A percentile compares a stretch with the other conserved stretches of the same genome.
Evolutionary conservation across 164 flowering plant genomes (phyloP).

Genomic region (Hamamelis virginiana): DNA sequence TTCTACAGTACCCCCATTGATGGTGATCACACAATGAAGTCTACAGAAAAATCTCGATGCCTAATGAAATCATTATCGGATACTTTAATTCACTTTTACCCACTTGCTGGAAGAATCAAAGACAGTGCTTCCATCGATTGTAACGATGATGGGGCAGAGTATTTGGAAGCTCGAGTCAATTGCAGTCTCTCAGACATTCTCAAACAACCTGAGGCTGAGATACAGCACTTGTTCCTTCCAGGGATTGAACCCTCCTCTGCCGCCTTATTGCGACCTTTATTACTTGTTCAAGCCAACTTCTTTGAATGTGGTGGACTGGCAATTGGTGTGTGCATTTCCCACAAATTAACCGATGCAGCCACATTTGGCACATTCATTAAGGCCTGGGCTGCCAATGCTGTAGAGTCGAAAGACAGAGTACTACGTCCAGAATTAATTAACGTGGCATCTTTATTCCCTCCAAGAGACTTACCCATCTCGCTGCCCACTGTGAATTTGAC

Average conservation of each 20-base stretch:
- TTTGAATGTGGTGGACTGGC: slow-evolving; percentile 25
- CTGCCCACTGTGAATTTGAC: background rate
- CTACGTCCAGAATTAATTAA: slow-evolving; percentile 2
- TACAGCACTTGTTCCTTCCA: slow-evolving; percentile 9
- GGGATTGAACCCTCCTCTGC: background rate
- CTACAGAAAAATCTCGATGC: background rate
- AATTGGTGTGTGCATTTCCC: slow-evolving; percentile 13
- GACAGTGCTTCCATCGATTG: slow-evolving; percentile 21
- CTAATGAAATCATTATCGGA: slow-evolving; percentile 23
- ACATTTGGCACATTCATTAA: slow-evolving; percentile 16
- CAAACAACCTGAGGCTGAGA: slow-evolving; percentile 1
- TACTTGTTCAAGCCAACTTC: slow-evolving; percentile 11
- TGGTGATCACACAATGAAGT: too few relatives aligned
- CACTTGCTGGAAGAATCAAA: slow-evolving; percentile 28
- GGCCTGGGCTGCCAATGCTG: slow-evolving; percentile 12
- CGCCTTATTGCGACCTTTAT: background rate
- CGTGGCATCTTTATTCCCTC: slow-evolving; percentile 13
- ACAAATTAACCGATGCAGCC: slow-evolving; percentile 16
- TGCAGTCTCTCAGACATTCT: slow-evolving; percentile 6
- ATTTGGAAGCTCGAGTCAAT: slow-evolving; percentile 15
- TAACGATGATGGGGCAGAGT: slow-evolving; percentile 26
- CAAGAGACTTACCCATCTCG: background rate
- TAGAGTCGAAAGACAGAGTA: background rate
- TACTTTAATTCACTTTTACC: slow-evolving; percentile 22
- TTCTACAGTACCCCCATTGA: slow-evolving; percentile 9